A percentile compares a stretch with the other conserved stretches of the same genome.
Evolutionary conservation across 139 green algal genomes (phyloP).

Genomic region (Marvania coccoides): DNA sequence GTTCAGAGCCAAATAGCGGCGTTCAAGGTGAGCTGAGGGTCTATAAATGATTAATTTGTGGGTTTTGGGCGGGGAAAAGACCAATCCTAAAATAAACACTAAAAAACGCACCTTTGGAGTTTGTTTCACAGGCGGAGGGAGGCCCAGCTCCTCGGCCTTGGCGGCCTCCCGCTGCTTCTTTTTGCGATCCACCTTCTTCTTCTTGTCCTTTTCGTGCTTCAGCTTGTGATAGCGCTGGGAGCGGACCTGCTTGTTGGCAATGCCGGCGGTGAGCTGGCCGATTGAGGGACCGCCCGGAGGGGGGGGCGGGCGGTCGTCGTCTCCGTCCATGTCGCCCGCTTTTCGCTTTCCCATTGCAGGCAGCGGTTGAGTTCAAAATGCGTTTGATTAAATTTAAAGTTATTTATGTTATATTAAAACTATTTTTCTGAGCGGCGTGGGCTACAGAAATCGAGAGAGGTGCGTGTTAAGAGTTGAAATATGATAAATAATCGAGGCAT

Average conservation of each 20-base stretch:
- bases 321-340: slow-evolving; percentile 3
- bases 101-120: slow-evolving; percentile 67
- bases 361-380: too few species aligned
- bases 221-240: slow-evolving; percentile 69
- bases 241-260: slow-evolving; percentile 79
- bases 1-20: background rate
- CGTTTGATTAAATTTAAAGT: too few species aligned
- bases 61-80: background rate
- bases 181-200: slow-evolving; percentile 55
- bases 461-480: too few species aligned
- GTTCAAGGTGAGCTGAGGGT: too few species aligned
- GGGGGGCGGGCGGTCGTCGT: background rate
- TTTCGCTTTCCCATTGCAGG: slow-evolving; percentile 19
- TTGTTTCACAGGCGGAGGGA: slow-evolving; percentile 57
- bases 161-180: slow-evolving; percentile 56
- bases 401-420: too few species aligned
- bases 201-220: slow-evolving; percentile 68
- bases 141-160: slow-evolving; percentile 50
- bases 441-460: too few species aligned
- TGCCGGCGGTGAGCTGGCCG: slow-evolving; percentile 64
- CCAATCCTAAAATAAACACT: background rate
- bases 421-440: too few species aligned
- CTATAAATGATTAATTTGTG: background rate
- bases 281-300: slow-evolving; percentile 18
- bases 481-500: too few species aligned